phyloP scores from a whole-genome alignment of 2,329 filamentous ascomycete genomes.

The Chaetomium globosum region DNA sequence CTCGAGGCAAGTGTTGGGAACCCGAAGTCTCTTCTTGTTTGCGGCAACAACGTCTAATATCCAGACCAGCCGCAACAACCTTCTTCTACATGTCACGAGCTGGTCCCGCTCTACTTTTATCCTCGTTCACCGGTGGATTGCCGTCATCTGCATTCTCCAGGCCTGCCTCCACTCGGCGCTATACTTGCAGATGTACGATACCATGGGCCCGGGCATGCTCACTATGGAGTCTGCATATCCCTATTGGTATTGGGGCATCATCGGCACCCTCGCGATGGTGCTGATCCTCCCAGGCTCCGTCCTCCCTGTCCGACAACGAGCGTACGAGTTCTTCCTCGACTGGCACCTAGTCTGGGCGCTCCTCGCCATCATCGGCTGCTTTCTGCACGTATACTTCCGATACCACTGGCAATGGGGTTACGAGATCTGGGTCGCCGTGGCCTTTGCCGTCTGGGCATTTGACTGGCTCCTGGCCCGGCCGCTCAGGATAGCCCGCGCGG shows the following conservation, averaged over 20 bases:
- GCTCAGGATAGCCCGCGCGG: not conserved
- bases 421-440: not conserved
- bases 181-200: not conserved
- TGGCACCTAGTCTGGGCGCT: not conserved
- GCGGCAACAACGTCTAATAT: too few relatives aligned
- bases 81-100: not conserved
- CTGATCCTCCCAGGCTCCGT: not conserved
- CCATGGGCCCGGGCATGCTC: not conserved
- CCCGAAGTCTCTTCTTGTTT: too few relatives aligned
- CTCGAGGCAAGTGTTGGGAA: not conserved
- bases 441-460: not conserved
- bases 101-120: not conserved
- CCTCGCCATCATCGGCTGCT: not conserved
- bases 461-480: not conserved
- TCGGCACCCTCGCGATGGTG: not conserved
- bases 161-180: not conserved
- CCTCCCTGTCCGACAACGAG: not conserved
- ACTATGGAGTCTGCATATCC: not conserved
- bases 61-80: not conserved
- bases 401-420: conserved; percentile 4
- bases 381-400: not conserved
- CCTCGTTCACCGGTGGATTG: not conserved
- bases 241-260: conserved; percentile 1
- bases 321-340: conserved; percentile 4
- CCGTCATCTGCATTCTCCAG: conserved; percentile 1